Base-by-base conservation (phyloP, 768 basidiomycete genomes). In the Lentinula aciculospora region DNA sequence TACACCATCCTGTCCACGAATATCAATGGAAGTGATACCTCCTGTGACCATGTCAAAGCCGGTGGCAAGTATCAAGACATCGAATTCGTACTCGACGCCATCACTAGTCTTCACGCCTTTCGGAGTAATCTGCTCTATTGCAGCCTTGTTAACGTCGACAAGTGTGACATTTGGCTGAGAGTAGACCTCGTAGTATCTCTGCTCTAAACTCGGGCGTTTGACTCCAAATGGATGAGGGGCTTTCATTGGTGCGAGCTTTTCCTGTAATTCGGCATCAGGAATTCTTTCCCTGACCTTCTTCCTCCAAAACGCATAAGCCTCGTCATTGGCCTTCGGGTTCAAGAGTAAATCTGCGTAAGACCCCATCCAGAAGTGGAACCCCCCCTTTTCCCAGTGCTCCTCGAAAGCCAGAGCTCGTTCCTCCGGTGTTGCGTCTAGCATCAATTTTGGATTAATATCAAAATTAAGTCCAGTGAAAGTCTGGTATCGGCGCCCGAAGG, bases 371-470 rank as follows among this genome's bases (percentile, higher is more conserved):
- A 57, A 40, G 10, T 47, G 21, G 32, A 63, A 59, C 9, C 64
- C 62, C 12, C 64, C 62, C 39, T 36, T 53, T 3, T 47, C 36
- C 62, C 60, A 65, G 2, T 57, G 46, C 3, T 63, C 55, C 29
- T 64, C 60, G 10, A 51, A 59, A 44, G 19, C n/a, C 3, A 61
- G 40, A 12, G 25, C 36, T 13, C 61, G 58, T 21, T 63, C 60
- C 36, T 63, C 62, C 1, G 62, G 55, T 1, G 62, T 49, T 6
- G 47, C 50, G 12, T 58, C 53, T n/a, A 44, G 31, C 12, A 25
- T 17, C 21, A 19, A 17, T 12, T 59, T 59, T 1, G 54, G 5
- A 21, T 31, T 8, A 5, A 44, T 27, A 13, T 56, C 56, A 13
- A 40, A 48, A 28, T 39, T 25, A 42, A 58, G 34, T 6, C 58